Percentiles rank a stretch among this genome's conserved stretches.
These are phyloP conservation scores for Macrophomina phaseolina DNA, from an alignment of 2,329 filamentous ascomycete genomes.

Conservation along the genomic window DNA sequence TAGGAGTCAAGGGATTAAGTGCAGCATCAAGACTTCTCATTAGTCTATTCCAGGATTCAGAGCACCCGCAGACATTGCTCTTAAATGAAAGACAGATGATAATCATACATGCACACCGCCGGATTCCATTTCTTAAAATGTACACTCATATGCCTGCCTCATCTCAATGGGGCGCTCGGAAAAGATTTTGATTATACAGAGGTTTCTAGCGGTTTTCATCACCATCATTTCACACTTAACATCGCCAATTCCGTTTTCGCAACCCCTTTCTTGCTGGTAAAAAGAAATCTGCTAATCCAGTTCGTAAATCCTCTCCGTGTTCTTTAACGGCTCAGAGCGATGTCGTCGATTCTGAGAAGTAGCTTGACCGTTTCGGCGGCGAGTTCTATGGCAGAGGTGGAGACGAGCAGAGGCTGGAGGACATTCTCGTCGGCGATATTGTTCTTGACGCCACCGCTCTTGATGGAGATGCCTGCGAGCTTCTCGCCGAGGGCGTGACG, in stretches of 20 bases:
- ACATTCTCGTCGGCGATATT: constrained; percentile 98
- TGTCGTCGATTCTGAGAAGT: constrained; percentile 68
- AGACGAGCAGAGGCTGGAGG: constrained; percentile 91
- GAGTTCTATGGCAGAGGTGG: constrained; percentile 95
- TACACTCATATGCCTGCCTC: background rate
- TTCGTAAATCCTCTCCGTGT: background rate
- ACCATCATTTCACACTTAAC: background rate
- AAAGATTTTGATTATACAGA: constrained; percentile 18
- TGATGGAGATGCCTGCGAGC: constrained; percentile 97
- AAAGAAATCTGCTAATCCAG: background rate
- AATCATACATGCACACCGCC: background rate
- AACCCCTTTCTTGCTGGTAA: background rate
- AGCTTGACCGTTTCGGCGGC: constrained; percentile 97
- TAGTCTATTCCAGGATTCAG: too few species aligned
- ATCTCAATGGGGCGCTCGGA: background rate
- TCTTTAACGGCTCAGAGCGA: constrained; percentile 56
- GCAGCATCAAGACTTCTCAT: too few species aligned
- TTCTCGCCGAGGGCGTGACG: constrained; percentile 93
- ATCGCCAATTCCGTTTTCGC: background rate
- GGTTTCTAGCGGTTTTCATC: constrained; percentile 11
- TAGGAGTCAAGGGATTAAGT: too few species aligned
- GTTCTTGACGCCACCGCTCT: constrained; percentile 93
- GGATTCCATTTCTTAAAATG: background rate
- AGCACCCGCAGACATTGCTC: too few species aligned
- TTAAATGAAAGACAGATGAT: background rate